A percentile compares a stretch with the other conserved stretches of the same genome.
phyloP scores from a whole-genome alignment of 306 rosid genomes.

The Rubus idaeus region DNA sequence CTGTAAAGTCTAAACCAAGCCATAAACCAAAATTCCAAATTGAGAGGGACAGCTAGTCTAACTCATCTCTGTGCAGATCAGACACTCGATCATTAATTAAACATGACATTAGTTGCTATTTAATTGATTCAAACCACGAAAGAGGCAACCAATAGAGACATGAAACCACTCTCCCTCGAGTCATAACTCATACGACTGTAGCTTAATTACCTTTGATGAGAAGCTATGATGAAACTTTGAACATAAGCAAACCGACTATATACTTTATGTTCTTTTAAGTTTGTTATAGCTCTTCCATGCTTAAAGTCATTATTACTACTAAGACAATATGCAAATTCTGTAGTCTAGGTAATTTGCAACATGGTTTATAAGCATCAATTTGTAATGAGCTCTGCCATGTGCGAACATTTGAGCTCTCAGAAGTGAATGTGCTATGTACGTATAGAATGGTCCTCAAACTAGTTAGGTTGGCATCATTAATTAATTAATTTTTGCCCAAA shows the following conservation, averaged over 20 bases:
- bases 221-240: constrained; percentile 21
- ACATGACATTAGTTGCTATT: neutral
- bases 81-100: constrained; percentile 5
- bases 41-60: constrained; percentile 18
- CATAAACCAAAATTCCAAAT: constrained; percentile 1
- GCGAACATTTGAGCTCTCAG: neutral
- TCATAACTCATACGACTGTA: neutral
- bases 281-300: neutral
- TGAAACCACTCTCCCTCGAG: constrained; percentile 10
- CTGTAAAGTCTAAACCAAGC: constrained; percentile 18
- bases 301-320: neutral
- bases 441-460: neutral
- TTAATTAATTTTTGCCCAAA: neutral
- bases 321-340: neutral
- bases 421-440: neutral
- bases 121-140: constrained; percentile 7
- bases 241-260: neutral
- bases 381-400: constrained; percentile 1
- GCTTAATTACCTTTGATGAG: constrained; percentile 15
- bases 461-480: neutral
- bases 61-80: neutral
- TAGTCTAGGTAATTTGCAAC: no score
- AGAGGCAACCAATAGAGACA: constrained; percentile 20
- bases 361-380: neutral
- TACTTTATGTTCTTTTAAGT: constrained; percentile 6